Evolutionary conservation across 345 rosid genomes (phyloP), one percentile per base, ranked within the genome.

Genomic region (Salix viminalis): DNA sequence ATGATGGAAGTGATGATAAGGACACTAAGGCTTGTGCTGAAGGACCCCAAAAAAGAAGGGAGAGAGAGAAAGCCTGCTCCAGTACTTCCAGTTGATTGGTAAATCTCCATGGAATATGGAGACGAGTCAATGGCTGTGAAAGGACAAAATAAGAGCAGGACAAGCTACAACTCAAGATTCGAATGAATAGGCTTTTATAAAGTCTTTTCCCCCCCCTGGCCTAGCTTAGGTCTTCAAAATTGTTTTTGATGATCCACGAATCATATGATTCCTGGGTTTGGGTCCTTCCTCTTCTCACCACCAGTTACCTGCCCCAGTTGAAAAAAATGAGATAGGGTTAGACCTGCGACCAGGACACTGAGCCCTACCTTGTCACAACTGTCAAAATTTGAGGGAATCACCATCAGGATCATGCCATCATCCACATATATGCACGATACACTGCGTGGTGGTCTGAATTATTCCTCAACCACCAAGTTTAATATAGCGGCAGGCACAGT

Each of bases 111-210:
- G 7, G 70, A 34, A 34, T 37, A 50, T 19, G 65, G 15, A 65
- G 44, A 44, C 19, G 12, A 18, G 52, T 36, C 67, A 36, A 72
- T 6, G 76, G 24, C 3, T 28, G 67, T 4, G 42, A 54, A 61
- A 56, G 71, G 69, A 70, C 81, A 70, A 28, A 19, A 58, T 15
- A 44, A 67, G 73, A 9, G 52, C 37, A 32, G n/a, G 79, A 82
- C 81, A 74, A 71, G 65, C 16, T 36, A 21, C 69, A 34, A 48
- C 52, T 15, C 72, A 41, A 54, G 15, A 24, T 42, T 65, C 73
- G 4, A 32, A 30, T 3, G 21, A 42, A 41, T 19, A 18, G 4
- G 21, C 23, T 12, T 70, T 70, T 28, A 6, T 21, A 75, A 75
- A 66, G 79, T 52, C 32, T 80, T 54, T 61, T 23, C 32, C 66